Percentiles rank a stretch among this genome's conserved stretches.
Evolutionary conservation across 345 rosid genomes (phyloP).

Genomic region (Orychophragmus violaceus): DNA sequence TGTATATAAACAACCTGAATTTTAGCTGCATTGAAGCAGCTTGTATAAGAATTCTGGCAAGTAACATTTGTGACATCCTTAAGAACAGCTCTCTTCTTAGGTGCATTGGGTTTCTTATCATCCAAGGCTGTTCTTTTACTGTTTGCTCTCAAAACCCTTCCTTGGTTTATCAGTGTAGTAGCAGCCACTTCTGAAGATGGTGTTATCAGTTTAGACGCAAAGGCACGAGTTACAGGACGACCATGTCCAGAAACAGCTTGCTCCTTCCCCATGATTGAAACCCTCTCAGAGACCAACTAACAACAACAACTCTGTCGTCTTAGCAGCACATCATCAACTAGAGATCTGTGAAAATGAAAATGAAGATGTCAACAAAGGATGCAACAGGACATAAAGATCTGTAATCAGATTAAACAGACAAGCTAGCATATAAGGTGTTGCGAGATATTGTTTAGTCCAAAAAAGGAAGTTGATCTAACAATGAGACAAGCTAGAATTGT

Average conservation of each 20-base stretch:
- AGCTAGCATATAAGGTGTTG: constrained; percentile 1
- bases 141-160: constrained; percentile 30
- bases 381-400: constrained; percentile 1
- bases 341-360: constrained; percentile 13
- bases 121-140: constrained; percentile 49
- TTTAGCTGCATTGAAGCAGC: constrained; percentile 50
- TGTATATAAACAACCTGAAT: constrained; percentile 34
- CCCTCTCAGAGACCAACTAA: constrained; percentile 31
- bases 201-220: constrained; percentile 39
- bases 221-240: constrained; percentile 63
- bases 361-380: background rate
- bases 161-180: constrained; percentile 31
- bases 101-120: constrained; percentile 35
- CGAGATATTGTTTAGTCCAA: constrained; percentile 12
- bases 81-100: constrained; percentile 66
- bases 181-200: constrained; percentile 32
- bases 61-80: constrained; percentile 66
- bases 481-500: background rate
- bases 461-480: background rate
- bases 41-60: constrained; percentile 36
- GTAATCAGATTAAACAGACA: background rate
- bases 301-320: background rate
- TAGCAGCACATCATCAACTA: background rate
- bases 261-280: constrained; percentile 50
- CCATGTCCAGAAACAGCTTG: constrained; percentile 36